These are phyloP conservation scores for Globisporangium mamillatum DNA, from an alignment of 352 stramenopile species.

Conservation along the genomic window DNA sequence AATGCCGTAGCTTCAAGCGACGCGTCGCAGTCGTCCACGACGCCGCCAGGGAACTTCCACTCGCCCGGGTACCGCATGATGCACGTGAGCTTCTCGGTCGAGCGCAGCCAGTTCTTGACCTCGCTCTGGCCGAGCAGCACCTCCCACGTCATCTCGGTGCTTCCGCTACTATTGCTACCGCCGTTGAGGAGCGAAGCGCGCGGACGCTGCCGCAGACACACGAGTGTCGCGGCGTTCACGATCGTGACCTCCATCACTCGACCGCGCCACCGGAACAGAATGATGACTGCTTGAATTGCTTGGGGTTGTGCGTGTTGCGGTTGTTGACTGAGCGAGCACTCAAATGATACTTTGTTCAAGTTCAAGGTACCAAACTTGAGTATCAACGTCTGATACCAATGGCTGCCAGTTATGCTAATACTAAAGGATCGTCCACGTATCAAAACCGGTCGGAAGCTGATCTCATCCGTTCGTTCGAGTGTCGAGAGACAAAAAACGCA, in stretches of 20 bases:
- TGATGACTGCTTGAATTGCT: neutral
- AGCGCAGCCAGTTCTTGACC: slow-evolving; percentile 68
- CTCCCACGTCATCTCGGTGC: slow-evolving; percentile 30
- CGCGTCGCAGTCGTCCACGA: slow-evolving; percentile 38
- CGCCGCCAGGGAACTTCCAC: slow-evolving; percentile 63
- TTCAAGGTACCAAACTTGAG: neutral
- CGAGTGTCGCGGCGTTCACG: slow-evolving; percentile 23
- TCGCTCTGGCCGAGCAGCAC: slow-evolving; percentile 62
- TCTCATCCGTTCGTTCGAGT: too few species aligned
- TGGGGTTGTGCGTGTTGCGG: neutral
- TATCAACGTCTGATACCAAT: neutral
- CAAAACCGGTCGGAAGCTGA: too few species aligned
- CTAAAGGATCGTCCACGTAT: too few species aligned
- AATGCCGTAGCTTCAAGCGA: slow-evolving; percentile 37
- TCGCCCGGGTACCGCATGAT: slow-evolving; percentile 68
- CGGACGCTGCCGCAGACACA: slow-evolving; percentile 22
- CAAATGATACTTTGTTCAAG: neutral
- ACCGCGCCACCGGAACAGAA: slow-evolving; percentile 1
- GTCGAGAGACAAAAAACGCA: too few species aligned
- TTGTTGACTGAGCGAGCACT: neutral
- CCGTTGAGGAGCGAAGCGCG: neutral
- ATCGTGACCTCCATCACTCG: slow-evolving; percentile 13
- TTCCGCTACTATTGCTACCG: neutral
- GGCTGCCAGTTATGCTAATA: too few species aligned
- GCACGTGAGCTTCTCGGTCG: slow-evolving; percentile 28